phyloP scores from a whole-genome alignment of 805 yeast genomes.

The Scheffersomyces lignosus region DNA sequence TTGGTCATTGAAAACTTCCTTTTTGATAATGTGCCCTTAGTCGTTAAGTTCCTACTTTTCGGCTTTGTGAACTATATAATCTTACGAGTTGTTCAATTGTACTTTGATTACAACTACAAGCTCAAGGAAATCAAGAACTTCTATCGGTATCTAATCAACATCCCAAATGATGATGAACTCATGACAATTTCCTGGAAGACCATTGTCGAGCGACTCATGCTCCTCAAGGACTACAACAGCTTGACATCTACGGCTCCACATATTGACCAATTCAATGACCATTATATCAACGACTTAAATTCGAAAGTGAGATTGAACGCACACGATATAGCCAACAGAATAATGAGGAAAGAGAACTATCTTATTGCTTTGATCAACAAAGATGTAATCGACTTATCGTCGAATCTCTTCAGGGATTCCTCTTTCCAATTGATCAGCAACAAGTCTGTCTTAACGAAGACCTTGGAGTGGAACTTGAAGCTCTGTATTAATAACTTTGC shows the following conservation, averaged over 20 bases:
- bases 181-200: conserved; percentile 94
- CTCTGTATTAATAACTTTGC: conserved; percentile 84
- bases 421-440: conserved; percentile 3
- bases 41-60: conserved; percentile 62
- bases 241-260: conserved; percentile 44
- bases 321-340: conserved; percentile 91
- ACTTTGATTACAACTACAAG: conserved; percentile 59
- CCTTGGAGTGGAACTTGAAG: conserved; percentile 92
- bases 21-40: conserved; percentile 37
- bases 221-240: conserved; percentile 78
- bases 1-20: conserved; percentile 45
- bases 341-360: conserved; percentile 94
- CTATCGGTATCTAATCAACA: conserved; percentile 66
- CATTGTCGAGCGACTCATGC: conserved; percentile 73
- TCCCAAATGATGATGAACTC: conserved; percentile 71
- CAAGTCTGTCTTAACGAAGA: conserved; percentile 61
- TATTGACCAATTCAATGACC: conserved; percentile 14
- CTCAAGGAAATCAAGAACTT: conserved; percentile 75
- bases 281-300: conserved; percentile 51
- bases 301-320: conserved; percentile 81
- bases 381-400: conserved; percentile 64
- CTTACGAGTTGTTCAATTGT: conserved; percentile 54
- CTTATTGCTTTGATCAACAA: conserved; percentile 86
- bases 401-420: conserved; percentile 21
- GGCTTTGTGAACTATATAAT: conserved; percentile 55